Evolutionary conservation across 148 eudicot genomes (phyloP).

Genomic region (Camellia sinensis): DNA sequence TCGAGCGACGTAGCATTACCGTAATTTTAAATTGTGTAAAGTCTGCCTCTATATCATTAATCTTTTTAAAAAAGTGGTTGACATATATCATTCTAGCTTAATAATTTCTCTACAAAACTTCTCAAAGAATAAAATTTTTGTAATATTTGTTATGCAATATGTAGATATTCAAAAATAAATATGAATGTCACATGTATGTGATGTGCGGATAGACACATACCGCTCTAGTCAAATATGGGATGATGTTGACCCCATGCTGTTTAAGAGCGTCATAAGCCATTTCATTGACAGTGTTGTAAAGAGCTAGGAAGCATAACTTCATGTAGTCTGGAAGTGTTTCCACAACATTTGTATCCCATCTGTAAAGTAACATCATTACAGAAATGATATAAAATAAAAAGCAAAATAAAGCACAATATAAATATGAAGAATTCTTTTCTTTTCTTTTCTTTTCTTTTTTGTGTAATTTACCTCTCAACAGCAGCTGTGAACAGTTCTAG

Average conservation of each 20-base stretch:
- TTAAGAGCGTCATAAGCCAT: not conserved
- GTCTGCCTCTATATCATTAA: too few species aligned
- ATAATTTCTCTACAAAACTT: too few species aligned
- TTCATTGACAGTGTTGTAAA: not conserved
- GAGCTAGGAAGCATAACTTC: not conserved
- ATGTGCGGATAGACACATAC: not conserved
- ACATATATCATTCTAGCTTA: too few species aligned
- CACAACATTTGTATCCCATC: not conserved
- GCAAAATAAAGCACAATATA: not conserved
- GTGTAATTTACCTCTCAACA: not conserved
- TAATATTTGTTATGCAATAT: too few species aligned
- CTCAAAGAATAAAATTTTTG: too few species aligned
- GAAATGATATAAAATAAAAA: not conserved
- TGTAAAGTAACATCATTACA: not conserved
- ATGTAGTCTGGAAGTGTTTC: not conserved
- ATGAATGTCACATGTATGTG: too few species aligned
- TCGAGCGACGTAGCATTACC: too few species aligned
- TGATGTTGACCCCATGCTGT: not conserved
- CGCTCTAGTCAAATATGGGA: not conserved
- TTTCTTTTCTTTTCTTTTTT: too few species aligned
- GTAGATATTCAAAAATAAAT: too few species aligned
- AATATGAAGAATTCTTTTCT: not conserved
- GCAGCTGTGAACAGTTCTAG: constrained; percentile 29
- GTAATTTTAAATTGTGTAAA: too few species aligned
- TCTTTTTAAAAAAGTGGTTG: too few species aligned